Percentiles rank a stretch among this genome's conserved stretches.
Conservation (phyloP, 805 yeast genomes). For the Saccharomycopsis sp. region DNA sequence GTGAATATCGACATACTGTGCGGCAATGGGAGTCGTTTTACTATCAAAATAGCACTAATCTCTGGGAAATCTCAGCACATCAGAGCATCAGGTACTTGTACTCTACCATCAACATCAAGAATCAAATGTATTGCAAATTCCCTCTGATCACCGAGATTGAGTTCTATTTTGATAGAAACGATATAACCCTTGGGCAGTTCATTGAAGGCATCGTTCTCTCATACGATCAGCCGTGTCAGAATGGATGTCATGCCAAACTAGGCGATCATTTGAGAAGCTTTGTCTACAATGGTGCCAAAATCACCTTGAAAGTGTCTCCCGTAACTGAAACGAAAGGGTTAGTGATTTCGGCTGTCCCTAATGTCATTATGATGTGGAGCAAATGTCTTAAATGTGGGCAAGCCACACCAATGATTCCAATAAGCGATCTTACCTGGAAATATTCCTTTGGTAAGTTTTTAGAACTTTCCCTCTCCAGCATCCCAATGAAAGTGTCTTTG, state of each 20-base stretch:
- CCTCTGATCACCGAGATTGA: conserved; percentile 82
- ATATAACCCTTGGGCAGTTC: conserved; percentile 82
- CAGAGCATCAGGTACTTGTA: conserved; percentile 74
- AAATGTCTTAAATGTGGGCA: conserved; percentile 74
- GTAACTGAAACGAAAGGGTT: conserved; percentile 37
- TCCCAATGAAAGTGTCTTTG: conserved; percentile 45
- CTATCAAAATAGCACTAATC: conserved; percentile 37
- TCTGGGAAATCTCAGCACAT: conserved; percentile 66
- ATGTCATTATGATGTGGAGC: conserved; percentile 82
- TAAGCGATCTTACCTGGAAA: conserved; percentile 85
- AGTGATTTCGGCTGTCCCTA: not conserved
- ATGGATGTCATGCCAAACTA: not conserved
- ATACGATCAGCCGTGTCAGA: conserved; percentile 56
- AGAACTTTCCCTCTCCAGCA: conserved; percentile 77
- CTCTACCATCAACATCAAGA: conserved; percentile 74
- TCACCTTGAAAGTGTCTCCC: conserved; percentile 83
- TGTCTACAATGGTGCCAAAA: conserved; percentile 66
- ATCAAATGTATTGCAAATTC: conserved; percentile 88
- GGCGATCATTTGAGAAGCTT: conserved; percentile 53
- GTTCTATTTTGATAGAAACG: conserved; percentile 77
- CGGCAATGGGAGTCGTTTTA: conserved; percentile 68
- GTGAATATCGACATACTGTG: conserved; percentile 12
- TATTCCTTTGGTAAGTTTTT: conserved; percentile 90
- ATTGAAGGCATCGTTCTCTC: conserved; percentile 72
- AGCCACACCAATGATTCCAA: conserved; percentile 68